phyloP scores from a whole-genome alignment of 1,139 yeast genomes.

The Schizosaccharomyces versatilis region DNA sequence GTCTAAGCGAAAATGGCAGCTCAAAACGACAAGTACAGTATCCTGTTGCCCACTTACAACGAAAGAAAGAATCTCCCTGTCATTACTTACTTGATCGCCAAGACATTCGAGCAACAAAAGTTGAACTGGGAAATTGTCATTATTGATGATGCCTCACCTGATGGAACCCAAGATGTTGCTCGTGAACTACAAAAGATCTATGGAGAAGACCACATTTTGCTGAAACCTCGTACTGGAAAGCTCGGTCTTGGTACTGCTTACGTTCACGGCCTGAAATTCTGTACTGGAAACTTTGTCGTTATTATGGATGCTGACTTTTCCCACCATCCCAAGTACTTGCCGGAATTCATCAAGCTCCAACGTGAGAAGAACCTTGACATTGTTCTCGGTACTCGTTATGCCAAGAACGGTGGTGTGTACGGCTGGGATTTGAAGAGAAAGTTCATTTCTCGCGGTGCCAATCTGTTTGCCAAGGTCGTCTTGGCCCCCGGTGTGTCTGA shows the following conservation, averaged over 20 bases:
- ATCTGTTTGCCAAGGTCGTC: slow-evolving; percentile 50
- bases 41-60: slow-evolving; percentile 60
- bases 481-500: slow-evolving; percentile 57
- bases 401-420: slow-evolving; percentile 63
- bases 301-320: slow-evolving; percentile 79
- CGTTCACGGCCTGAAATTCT: slow-evolving; percentile 53
- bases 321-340: slow-evolving; percentile 58
- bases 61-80: slow-evolving; percentile 55
- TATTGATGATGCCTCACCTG: slow-evolving; percentile 67
- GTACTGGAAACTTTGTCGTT: slow-evolving; percentile 52
- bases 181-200: slow-evolving; percentile 39
- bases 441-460: slow-evolving; percentile 61
- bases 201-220: slow-evolving; percentile 38
- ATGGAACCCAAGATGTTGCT: slow-evolving; percentile 61
- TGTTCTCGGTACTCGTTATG: slow-evolving; percentile 70
- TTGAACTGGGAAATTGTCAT: slow-evolving; percentile 60
- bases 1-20: no score
- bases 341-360: slow-evolving; percentile 50
- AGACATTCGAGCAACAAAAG: slow-evolving; percentile 38
- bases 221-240: slow-evolving; percentile 58
- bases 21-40: slow-evolving; percentile 33
- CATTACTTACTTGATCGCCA: slow-evolving; percentile 46
- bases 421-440: slow-evolving; percentile 76
- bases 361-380: slow-evolving; percentile 44
- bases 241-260: slow-evolving; percentile 63